Conservation (phyloP, 805 yeast genomes). For the Candida sakaeoensis region DNA sequence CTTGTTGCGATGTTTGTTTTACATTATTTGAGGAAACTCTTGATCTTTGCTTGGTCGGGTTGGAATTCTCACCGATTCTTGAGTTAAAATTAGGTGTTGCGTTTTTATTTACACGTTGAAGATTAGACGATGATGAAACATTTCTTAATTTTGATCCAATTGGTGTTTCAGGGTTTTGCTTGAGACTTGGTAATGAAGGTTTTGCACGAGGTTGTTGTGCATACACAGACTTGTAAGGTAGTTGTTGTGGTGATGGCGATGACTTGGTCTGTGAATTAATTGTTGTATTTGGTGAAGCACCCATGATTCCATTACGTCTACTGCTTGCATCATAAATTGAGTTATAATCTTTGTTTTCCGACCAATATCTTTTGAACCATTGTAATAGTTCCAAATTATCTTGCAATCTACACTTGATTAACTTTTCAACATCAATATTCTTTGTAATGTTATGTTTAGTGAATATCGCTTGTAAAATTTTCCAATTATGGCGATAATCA, state of each 20-base stretch:
- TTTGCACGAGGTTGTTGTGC: conserved; percentile 5
- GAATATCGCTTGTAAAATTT: conserved; percentile 80
- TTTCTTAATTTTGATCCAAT: background rate
- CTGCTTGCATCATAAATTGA: conserved; percentile 60
- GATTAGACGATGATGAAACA: background rate
- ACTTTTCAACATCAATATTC: conserved; percentile 72
- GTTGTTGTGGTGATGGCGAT: background rate
- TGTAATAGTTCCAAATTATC: conserved; percentile 93
- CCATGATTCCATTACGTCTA: conserved; percentile 16
- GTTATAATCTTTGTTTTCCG: conserved; percentile 63
- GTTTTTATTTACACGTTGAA: background rate
- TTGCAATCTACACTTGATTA: conserved; percentile 85
- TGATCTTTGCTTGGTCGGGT: too few species aligned
- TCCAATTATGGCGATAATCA: conserved; percentile 77
- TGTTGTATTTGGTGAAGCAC: conserved; percentile 6
- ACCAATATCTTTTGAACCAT: conserved; percentile 86
- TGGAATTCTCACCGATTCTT: too few species aligned
- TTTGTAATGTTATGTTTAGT: conserved; percentile 66
- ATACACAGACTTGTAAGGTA: conserved; percentile 3
- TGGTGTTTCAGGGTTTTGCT: background rate
- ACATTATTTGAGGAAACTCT: background rate
- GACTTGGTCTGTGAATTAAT: background rate
- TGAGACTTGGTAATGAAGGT: background rate
- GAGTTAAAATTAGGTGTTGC: too few species aligned
- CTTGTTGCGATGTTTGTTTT: background rate